These are phyloP conservation scores for Talaromyces sp. DNA, from an alignment of 2,329 filamentous ascomycete species.

Conservation along the genomic window DNA sequence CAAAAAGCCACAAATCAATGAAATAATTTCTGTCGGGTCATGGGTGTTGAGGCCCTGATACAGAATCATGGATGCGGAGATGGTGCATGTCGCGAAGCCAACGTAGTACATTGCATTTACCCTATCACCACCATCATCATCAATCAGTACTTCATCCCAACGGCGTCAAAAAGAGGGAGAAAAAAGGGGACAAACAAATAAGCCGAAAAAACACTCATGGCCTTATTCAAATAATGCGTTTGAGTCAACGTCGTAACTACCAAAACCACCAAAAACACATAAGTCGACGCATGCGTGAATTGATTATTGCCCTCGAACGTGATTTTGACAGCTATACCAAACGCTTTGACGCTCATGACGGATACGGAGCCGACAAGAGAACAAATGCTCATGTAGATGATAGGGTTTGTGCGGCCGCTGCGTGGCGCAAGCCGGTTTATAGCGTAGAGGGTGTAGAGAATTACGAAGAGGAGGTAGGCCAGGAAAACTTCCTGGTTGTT, in stretches of 20 bases:
- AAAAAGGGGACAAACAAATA: slow-evolving; percentile 5
- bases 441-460: slow-evolving; percentile 10
- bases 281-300: slow-evolving; percentile 16
- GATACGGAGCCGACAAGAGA: slow-evolving; percentile 15
- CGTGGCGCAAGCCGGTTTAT: slow-evolving; percentile 7
- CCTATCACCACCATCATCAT: background rate
- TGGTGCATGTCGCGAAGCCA: slow-evolving; percentile 15
- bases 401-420: slow-evolving; percentile 13
- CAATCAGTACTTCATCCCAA: background rate
- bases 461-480: slow-evolving; percentile 15
- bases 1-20: slow-evolving; percentile 13
- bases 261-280: slow-evolving; percentile 16
- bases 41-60: slow-evolving; percentile 16
- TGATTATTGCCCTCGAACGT: slow-evolving; percentile 14
- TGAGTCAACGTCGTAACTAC: slow-evolving; percentile 17
- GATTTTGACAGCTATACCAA: slow-evolving; percentile 16
- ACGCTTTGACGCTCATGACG: slow-evolving; percentile 18
- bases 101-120: slow-evolving; percentile 19
- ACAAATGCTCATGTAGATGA: slow-evolving; percentile 17
- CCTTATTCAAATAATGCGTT: slow-evolving; percentile 19
- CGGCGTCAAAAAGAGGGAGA: too few relatives aligned
- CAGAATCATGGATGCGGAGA: slow-evolving; percentile 16
- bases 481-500: background rate
- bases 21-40: slow-evolving; percentile 13
- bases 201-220: slow-evolving; percentile 16